Percentiles rank a stretch among this genome's conserved stretches.
Conservation (phyloP, 2,329 filamentous ascomycete genomes). For the Exophiala aquamarina region DNA sequence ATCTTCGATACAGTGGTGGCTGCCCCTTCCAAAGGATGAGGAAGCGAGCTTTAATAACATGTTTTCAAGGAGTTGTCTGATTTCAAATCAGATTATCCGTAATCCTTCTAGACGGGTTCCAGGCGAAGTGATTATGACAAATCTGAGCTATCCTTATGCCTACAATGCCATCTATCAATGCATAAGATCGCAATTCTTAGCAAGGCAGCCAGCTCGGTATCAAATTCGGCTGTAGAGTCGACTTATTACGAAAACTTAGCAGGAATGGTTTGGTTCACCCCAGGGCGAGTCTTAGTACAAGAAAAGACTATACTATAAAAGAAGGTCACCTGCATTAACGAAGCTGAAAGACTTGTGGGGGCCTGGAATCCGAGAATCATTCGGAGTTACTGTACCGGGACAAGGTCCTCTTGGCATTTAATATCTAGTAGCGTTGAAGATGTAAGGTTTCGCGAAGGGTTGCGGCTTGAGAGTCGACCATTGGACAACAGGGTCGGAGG, state of each 20-base stretch:
- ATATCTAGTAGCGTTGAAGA: background rate
- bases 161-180: background rate
- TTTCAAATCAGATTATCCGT: constrained; percentile 1
- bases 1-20: background rate
- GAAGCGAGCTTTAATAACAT: background rate
- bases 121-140: background rate
- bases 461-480: constrained; percentile 1
- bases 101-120: background rate
- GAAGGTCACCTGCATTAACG: background rate
- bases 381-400: background rate
- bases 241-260: background rate
- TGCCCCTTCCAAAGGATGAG: background rate
- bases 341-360: background rate
- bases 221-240: background rate
- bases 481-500: background rate
- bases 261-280: background rate
- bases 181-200: constrained; percentile 2
- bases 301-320: background rate
- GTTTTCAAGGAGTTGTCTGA: background rate
- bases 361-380: constrained; percentile 3
- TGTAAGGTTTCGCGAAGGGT: background rate
- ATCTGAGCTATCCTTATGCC: background rate
- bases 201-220: background rate
- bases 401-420: background rate
- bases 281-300: background rate